Evolutionary conservation across 2,329 filamentous ascomycete genomes (phyloP), one percentile per base, ranked within the genome.

Genomic region (Calonectria leucothoes): DNA sequence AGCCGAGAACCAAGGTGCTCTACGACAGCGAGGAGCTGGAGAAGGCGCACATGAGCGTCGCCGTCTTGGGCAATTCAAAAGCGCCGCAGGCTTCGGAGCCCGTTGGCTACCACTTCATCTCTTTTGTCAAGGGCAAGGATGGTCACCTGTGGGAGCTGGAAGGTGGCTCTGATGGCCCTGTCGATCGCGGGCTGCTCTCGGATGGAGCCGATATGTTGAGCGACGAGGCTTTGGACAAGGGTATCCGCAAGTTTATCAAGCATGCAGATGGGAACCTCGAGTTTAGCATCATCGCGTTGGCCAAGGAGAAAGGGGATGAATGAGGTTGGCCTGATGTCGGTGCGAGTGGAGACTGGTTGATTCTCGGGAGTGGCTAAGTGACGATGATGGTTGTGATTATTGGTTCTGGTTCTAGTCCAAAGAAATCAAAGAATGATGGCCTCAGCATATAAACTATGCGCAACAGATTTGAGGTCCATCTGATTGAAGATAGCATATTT

Each of bases 131-230:
- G 84, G 87, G 86, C 4, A 88, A 89, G 77, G 90, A 93, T 68
- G 88, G 90, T 8, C 87, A 87, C 69, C 81, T 97, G 51, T 97
- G 94, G 92, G 95, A 97, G 85, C 84, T 97, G 80, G 95, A 97
- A 84, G 95, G 95, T 1, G 84, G 89, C 27, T 88, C 93, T 63
- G 93, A 93, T 78, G 94, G 94, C 0, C 94, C 94, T 0, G 84
- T 96, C 57, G 91, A 95, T 76, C 87, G 94, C 17, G 92, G 92
- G 0, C 84, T 96, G 71, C 88, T 93, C 25, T 83, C 93, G 69
- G 94, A 87, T 1, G 76, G 90, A 27, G 55, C 55, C 23, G 84
- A 82, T 75, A 83, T 84, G 69, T 86, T 88, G 66, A 84, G 89
- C 57, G 63, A 66, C 6, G 84, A 85, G 59, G 76, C 79, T 48